These are phyloP conservation scores for Phytophthora sp. DNA, from an alignment of 352 stramenopile genomes.

Conservation along the genomic window DNA sequence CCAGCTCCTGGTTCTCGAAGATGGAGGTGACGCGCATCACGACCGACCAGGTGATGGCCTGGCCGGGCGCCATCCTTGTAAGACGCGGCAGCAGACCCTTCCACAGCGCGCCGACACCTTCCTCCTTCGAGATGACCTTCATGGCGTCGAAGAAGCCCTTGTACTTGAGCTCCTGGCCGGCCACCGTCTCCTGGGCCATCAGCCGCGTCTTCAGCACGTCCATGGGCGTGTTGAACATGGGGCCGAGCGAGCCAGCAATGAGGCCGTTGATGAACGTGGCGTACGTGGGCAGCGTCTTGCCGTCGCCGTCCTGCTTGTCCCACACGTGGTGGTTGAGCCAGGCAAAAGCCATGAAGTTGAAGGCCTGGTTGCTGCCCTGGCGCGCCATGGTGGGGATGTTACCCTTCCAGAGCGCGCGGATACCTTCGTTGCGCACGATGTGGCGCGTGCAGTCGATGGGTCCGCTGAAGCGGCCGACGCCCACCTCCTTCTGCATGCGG, in stretches of 20 bases:
- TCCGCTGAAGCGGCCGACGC: constrained; percentile 89
- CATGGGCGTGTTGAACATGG: constrained; percentile 90
- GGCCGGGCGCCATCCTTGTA: constrained; percentile 95
- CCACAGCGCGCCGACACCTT: constrained; percentile 95
- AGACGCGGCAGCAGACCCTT: constrained; percentile 96
- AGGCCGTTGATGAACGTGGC: constrained; percentile 95
- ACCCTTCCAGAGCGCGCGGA: constrained; percentile 95
- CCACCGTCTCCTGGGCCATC: constrained; percentile 90
- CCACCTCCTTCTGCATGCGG: constrained; percentile 95
- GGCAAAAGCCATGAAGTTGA: constrained; percentile 97
- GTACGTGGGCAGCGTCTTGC: constrained; percentile 92
- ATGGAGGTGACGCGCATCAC: constrained; percentile 90
- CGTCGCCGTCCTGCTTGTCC: constrained; percentile 90
- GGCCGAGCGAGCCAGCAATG: constrained; percentile 83
- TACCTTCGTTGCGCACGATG: constrained; percentile 93
- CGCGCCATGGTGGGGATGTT: constrained; percentile 96
- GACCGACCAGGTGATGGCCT: constrained; percentile 97
- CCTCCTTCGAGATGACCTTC: constrained; percentile 94
- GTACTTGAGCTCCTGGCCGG: constrained; percentile 95
- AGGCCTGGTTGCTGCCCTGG: constrained; percentile 98
- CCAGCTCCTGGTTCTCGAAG: constrained; percentile 79
- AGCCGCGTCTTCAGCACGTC: constrained; percentile 97
- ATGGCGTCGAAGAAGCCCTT: constrained; percentile 94
- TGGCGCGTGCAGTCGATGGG: constrained; percentile 93
- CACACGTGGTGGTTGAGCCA: constrained; percentile 94